Conservation (phyloP, 139 green algal genomes). For the Chlamydomonas sp. region DNA sequence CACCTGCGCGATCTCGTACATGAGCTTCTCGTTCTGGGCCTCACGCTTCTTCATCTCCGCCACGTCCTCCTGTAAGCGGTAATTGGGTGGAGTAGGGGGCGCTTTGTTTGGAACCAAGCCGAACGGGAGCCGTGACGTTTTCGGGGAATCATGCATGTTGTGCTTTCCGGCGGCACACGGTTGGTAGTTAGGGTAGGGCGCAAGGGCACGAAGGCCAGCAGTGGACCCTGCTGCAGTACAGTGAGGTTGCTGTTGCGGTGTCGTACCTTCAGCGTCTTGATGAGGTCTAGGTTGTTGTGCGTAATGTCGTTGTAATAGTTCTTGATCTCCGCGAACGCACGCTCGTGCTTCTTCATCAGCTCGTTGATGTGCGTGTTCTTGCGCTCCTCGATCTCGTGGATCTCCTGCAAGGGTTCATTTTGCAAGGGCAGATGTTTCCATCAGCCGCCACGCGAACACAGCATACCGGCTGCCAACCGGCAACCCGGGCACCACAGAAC, state of each 20-base stretch:
- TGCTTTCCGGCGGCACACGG: too few relatives aligned
- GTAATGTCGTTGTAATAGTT: constrained; percentile 97
- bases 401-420: constrained; percentile 42
- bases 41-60: constrained; percentile 91
- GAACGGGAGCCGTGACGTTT: too few relatives aligned
- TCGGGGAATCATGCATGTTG: too few relatives aligned
- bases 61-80: constrained; percentile 83
- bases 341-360: constrained; percentile 89
- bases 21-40: constrained; percentile 88
- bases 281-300: constrained; percentile 94
- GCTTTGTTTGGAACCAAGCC: too few relatives aligned
- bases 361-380: constrained; percentile 92
- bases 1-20: constrained; percentile 75
- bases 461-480: background rate
- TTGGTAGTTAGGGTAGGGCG: too few relatives aligned
- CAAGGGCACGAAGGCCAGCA: too few relatives aligned
- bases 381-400: constrained; percentile 77
- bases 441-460: too few relatives aligned
- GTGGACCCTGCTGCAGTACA: too few relatives aligned
- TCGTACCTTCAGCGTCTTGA: constrained; percentile 75
- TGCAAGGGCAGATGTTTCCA: background rate
- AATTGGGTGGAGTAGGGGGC: background rate
- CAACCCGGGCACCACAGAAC: background rate
- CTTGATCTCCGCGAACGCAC: constrained; percentile 89
- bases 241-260: too few relatives aligned